These are phyloP conservation scores for Yarrowia sp. DNA, from an alignment of 805 yeast genomes.

Conservation along the genomic window DNA sequence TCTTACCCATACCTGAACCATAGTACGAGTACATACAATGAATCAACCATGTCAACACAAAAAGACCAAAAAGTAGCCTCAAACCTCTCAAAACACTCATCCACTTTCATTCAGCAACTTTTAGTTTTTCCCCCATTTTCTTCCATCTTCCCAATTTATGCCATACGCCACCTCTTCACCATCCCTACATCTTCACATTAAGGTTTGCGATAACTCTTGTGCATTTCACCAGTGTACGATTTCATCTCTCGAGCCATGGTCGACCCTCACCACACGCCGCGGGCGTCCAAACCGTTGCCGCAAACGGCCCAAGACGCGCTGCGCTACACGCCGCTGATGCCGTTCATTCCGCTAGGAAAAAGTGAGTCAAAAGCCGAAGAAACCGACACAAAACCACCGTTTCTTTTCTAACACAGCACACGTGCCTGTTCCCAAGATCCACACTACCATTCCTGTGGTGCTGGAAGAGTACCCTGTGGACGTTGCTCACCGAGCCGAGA, in stretches of 20 bases:
- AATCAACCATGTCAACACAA: no score
- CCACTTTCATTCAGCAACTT: no score
- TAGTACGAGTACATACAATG: no score
- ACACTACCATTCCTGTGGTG: slow-evolving; percentile 24
- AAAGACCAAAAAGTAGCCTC: no score
- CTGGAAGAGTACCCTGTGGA: slow-evolving; percentile 28
- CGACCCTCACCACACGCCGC: neutral
- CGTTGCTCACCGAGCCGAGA: slow-evolving; percentile 6
- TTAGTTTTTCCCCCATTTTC: neutral
- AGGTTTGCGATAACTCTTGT: neutral
- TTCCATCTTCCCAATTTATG: neutral
- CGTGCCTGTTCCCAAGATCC: slow-evolving; percentile 4
- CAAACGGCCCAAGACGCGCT: neutral
- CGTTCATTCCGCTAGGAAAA: slow-evolving; percentile 1
- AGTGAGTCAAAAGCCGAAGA: neutral
- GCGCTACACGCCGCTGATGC: neutral
- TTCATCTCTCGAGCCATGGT: neutral
- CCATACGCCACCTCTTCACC: neutral
- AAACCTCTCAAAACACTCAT: no score
- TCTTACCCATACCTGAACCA: no score
- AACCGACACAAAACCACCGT: neutral
- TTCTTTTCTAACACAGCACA: slow-evolving; percentile 15
- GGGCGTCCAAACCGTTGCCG: neutral
- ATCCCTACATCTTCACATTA: neutral
- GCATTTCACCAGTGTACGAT: neutral